Conservation (phyloP, 176 grass and related monocot species). For the Stipa capillata region DNA sequence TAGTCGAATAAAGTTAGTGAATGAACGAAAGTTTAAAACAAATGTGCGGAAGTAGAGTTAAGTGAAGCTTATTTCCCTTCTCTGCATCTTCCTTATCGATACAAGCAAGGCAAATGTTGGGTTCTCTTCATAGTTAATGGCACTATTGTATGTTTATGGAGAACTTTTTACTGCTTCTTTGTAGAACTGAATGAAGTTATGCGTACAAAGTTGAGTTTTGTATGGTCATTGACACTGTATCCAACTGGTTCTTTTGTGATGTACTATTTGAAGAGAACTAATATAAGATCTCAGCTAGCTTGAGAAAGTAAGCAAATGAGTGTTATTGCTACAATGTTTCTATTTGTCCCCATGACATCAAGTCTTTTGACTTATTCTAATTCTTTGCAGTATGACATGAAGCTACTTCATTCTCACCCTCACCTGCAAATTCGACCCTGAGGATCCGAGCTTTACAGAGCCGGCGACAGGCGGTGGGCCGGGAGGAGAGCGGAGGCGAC, state of each 20-base stretch:
- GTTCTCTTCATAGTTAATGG: background rate
- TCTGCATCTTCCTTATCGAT: background rate
- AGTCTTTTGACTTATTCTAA: background rate
- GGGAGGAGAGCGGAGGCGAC: too few species aligned
- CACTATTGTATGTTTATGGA: background rate
- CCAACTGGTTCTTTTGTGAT: background rate
- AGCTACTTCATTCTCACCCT: too few species aligned
- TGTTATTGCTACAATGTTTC: background rate
- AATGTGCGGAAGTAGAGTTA: background rate
- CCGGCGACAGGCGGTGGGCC: too few species aligned
- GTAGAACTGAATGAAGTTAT: background rate
- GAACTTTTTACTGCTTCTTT: background rate
- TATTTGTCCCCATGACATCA: background rate
- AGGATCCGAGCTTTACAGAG: too few species aligned
- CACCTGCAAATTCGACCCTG: too few species aligned
- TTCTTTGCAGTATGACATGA: constrained; percentile 75
- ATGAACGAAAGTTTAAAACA: background rate
- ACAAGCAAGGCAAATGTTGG: background rate
- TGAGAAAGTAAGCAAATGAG: background rate
- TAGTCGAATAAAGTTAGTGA: background rate
- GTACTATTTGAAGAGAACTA: background rate
- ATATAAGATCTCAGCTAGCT: background rate
- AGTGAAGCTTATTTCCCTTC: background rate
- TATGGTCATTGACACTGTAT: background rate
- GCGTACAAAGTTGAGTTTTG: background rate